Base-by-base conservation (phyloP, 2,329 filamentous ascomycete genomes). In the Paecilomyces formosus region DNA sequence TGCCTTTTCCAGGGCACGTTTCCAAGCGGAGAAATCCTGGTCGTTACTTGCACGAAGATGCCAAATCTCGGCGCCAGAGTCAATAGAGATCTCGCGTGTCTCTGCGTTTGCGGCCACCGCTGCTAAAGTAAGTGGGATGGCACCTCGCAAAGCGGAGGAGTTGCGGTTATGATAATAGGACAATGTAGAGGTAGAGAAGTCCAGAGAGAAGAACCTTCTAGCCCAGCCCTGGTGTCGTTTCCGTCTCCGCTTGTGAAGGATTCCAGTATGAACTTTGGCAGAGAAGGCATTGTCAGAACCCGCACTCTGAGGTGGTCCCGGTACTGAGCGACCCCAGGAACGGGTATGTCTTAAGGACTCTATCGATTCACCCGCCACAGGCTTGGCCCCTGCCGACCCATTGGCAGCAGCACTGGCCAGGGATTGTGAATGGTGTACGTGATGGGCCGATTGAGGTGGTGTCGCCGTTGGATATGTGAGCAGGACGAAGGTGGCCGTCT, bases 1-100 rank as follows among this genome's bases (percentile, higher is more conserved):
- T 3, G 93, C 92, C 63, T 84, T 87, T 73, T 97, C 92, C 55
- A 99, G 78, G 0, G 92, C 93, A 53, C 83, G 82, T 54, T 88
- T 91, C 94, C 94, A 99, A 18, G 89, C 88, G 53, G 85, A 82
- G 70, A 97, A 99, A 62, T 97, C 93, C 63, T 88, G 88, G 55
- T 85, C 84, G 65, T 90, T 96, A 55, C 83, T 85, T 2, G 94
- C 91, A 67, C 87, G 88, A 30, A 99, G 79, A 76, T 97, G 94
- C 94, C 94, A 99, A 26, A 99, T 86, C 74, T 99, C 94, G 2
- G 94, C 92, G 1, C 94, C 94, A 0, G 94, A 97, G 72, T 99
- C 94, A 58, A 99, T 94, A 50, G 89, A 96, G 56, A 99, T 96
- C 73, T 97, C 93, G 63, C 92, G 85, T 39, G 89, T 86, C 68